Conservation (phyloP, 2,329 filamentous ascomycete species). For the Epichloe scottii region DNA sequence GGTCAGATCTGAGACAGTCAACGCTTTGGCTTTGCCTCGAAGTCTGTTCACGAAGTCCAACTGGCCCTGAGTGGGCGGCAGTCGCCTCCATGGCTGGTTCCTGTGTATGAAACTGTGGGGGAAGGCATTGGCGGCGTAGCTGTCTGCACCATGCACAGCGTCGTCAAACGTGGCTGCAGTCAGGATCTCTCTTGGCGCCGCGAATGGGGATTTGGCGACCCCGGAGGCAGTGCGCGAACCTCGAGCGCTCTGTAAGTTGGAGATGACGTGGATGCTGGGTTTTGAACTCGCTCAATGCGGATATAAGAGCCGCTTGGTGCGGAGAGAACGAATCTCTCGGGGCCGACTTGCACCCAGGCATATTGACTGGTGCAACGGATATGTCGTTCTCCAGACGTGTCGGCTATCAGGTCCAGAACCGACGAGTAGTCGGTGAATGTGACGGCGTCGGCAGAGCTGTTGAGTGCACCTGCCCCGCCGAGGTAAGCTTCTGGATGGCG, state of each 20-base stretch:
- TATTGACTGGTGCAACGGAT: conserved; percentile 64
- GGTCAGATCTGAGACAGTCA: conserved; percentile 46
- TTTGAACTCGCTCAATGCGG: conserved; percentile 32
- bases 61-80: conserved; percentile 51
- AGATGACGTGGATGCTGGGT: conserved; percentile 7
- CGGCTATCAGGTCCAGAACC: conserved; percentile 79
- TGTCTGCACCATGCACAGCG: conserved; percentile 77
- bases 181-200: conserved; percentile 56
- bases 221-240: conserved; percentile 32
- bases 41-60: conserved; percentile 59
- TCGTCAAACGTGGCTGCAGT: conserved; percentile 53
- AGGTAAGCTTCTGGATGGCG: conserved; percentile 8
- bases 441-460: conserved; percentile 31
- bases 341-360: conserved; percentile 73
- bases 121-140: conserved; percentile 56
- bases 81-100: conserved; percentile 55
- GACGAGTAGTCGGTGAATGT: conserved; percentile 86
- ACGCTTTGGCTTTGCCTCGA: conserved; percentile 36
- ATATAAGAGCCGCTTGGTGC: conserved; percentile 51
- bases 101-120: conserved; percentile 54
- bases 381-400: conserved; percentile 65
- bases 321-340: conserved; percentile 57
- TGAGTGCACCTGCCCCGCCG: conserved; percentile 2
- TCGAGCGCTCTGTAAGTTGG: conserved; percentile 32
- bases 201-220: conserved; percentile 46